These are phyloP conservation scores for Lactifluus subvellereus DNA, from an alignment of 768 basidiomycete species.

Conservation along the genomic window DNA sequence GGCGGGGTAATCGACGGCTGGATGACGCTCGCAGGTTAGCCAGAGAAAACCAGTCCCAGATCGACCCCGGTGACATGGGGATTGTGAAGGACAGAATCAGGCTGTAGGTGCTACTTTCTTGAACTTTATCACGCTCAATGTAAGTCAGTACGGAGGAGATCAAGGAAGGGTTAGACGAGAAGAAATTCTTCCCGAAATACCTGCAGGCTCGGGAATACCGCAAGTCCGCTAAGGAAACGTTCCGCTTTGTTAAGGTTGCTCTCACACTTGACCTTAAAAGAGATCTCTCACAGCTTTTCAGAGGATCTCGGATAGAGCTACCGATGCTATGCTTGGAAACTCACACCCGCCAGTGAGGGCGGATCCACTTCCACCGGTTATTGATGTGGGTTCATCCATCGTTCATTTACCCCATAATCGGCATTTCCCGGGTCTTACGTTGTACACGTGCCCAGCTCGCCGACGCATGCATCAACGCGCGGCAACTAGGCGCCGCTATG, in stretches of 20 bases:
- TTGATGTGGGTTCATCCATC: neutral
- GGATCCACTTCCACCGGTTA: neutral
- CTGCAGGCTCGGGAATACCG: slow-evolving; percentile 5
- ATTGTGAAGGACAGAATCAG: slow-evolving; percentile 1
- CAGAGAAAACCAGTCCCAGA: neutral
- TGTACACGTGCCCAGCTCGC: neutral
- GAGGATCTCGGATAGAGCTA: neutral
- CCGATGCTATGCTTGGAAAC: neutral
- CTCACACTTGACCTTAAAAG: neutral
- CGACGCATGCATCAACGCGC: neutral
- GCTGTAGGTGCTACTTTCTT: neutral
- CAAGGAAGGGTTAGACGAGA: neutral
- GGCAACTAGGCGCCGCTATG: neutral
- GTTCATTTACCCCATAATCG: neutral
- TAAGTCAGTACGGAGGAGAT: neutral
- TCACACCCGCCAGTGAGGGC: neutral
- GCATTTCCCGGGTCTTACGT: neutral
- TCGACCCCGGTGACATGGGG: neutral
- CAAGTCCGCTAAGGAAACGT: neutral
- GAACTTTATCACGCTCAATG: neutral
- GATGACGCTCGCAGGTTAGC: neutral
- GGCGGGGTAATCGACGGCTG: neutral
- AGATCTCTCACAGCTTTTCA: neutral
- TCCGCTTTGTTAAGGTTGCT: neutral
- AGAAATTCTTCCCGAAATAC: neutral